A percentile compares a stretch with the other conserved stretches of the same genome.
phyloP scores from a whole-genome alignment of 129 eudicot species.

The Centella asiatica region DNA sequence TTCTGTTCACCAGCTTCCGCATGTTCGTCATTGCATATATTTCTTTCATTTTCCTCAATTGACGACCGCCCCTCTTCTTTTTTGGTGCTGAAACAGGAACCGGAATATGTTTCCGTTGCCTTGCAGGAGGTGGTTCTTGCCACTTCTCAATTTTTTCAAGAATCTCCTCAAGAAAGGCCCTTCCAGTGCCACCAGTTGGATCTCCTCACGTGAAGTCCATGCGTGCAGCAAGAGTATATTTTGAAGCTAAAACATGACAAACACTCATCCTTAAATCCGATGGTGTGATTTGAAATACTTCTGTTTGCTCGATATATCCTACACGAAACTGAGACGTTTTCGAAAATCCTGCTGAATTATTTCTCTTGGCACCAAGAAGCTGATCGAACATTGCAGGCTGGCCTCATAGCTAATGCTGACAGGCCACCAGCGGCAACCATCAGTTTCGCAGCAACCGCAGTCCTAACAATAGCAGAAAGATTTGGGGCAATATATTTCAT shows the following conservation, averaged over 20 bases:
- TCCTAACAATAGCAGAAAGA: neutral
- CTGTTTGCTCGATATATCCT: neutral
- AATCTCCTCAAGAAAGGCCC: constrained; percentile 57
- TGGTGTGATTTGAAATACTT: neutral
- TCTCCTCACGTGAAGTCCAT: neutral
- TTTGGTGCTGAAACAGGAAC: constrained; percentile 99
- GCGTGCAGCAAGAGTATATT: neutral
- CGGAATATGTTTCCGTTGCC: constrained; percentile 94
- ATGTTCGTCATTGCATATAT: constrained; percentile 89
- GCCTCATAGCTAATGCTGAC: neutral
- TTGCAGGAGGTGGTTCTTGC: constrained; percentile 99
- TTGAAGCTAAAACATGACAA: neutral
- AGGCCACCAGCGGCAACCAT: neutral
- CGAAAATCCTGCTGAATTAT: neutral
- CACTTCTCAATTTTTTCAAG: constrained; percentile 92
- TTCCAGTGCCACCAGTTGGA: neutral
- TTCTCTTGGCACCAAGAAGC: neutral
- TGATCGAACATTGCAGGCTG: neutral
- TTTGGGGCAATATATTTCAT: neutral
- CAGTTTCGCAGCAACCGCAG: neutral
- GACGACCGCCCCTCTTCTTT: constrained; percentile 90
- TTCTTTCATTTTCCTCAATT: constrained; percentile 88
- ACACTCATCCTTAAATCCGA: constrained; percentile 38
- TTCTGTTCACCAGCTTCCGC: constrained; percentile 95
- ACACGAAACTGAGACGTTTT: constrained; percentile 25